Evolutionary conservation across 2,329 filamentous ascomycete genomes (phyloP), one percentile per base, ranked within the genome.

Genomic region (Leptodontidium sp.): DNA sequence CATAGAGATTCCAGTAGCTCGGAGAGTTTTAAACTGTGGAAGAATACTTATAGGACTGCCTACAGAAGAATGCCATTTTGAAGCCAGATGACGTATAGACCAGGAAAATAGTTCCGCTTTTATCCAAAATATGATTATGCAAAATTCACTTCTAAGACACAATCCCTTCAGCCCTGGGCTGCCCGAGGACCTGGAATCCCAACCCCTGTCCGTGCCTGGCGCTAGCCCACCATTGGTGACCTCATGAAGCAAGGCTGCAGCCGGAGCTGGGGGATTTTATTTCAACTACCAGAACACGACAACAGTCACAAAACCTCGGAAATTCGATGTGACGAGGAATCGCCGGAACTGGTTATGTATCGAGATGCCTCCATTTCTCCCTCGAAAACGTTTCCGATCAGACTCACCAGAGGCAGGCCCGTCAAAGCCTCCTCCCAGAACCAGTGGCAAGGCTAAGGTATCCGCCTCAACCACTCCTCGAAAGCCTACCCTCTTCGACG

Each of bases 301-400:
- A 40, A 38, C 32, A 24, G n/a, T 14, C 11, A 8, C 1, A 59
- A 59, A 15, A 3, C 12, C 38, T 14, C 38, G 21, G 0, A 8
- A 17, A 1, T 7, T 40, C 35, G 21, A 59, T 59, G 57, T 59
- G 35, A 59, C 38, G 5, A 45, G 7, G n/a, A 12, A 59, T 26
- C 29, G 53, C 21, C n/a, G 15, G 17, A 24, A 29, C 40, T 43
- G 49, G 55, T 64, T 59, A 68, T 55, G 53, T 24, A 52, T 61
- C 64, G 71, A 59, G 32, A 93, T 93, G 91, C 90, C 91, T 75
- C 90, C 91, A 29, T 82, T 87, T 72, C 84, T 92, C 17, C 84
- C 89, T 61, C 88, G 89, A 74, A 94, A 93, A 81, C 86, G 90
- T 70, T 75, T 88, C 73, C 86, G 85, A 69, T 86, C 87, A 1